These are phyloP conservation scores for Deinandra increscens DNA, from an alignment of 129 eudicot genomes.

Conservation along the genomic window DNA sequence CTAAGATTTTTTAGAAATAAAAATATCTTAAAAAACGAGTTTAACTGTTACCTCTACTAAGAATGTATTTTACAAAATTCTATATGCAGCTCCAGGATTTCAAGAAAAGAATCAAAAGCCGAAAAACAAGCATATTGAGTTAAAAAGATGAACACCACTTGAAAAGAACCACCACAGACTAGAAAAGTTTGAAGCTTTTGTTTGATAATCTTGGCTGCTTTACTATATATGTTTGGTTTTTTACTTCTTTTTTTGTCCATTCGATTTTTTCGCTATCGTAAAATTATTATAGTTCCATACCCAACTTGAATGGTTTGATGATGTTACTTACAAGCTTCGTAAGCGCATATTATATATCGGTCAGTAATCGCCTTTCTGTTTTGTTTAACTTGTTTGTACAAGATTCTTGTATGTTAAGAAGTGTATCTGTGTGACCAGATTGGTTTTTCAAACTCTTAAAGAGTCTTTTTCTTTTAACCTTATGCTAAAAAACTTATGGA, in stretches of 20 bases:
- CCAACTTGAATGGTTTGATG: conserved; percentile 41
- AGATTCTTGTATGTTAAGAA: background rate
- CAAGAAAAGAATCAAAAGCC: conserved; percentile 44
- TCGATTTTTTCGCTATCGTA: conserved; percentile 16
- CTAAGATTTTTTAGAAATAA: background rate
- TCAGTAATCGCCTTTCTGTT: background rate
- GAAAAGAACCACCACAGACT: conserved; percentile 32
- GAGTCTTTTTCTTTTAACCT: background rate
- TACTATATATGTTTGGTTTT: conserved; percentile 21
- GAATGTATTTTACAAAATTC: background rate
- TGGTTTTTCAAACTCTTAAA: background rate
- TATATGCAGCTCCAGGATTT: conserved; percentile 53
- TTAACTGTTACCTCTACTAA: background rate
- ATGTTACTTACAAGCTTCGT: conserved; percentile 30
- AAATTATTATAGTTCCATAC: conserved; percentile 35
- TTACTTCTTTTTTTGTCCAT: conserved; percentile 15
- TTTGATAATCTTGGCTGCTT: conserved; percentile 30
- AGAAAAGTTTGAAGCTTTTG: conserved; percentile 46
- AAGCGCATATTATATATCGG: conserved; percentile 15
- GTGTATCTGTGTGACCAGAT: conserved; percentile 3
- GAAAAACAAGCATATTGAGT: conserved; percentile 33
- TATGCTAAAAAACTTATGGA: too few relatives aligned
- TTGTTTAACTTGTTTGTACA: conserved; percentile 17
- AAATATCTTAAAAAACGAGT: background rate
- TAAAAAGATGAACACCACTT: conserved; percentile 30